phyloP scores from a whole-genome alignment of 2,329 filamentous ascomycete species.

The Daldinia sp. region DNA sequence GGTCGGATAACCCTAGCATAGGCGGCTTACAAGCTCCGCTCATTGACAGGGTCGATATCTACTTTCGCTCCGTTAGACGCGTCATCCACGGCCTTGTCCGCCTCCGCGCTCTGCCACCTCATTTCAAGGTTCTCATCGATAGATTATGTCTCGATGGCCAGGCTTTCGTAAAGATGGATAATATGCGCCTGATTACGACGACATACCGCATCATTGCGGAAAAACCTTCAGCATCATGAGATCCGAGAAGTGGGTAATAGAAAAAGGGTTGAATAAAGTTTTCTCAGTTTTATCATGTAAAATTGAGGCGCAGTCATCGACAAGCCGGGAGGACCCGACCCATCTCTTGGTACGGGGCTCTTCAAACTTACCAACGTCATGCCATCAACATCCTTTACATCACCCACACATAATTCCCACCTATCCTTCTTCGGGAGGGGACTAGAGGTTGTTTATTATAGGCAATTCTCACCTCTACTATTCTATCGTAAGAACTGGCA shows the following conservation, averaged over 20 bases:
- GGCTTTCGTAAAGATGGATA: constrained; percentile 65
- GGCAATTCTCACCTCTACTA: background rate
- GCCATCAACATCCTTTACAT: background rate
- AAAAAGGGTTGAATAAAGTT: background rate
- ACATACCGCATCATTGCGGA: constrained; percentile 62
- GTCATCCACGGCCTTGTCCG: constrained; percentile 59
- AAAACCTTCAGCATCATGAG: constrained; percentile 48
- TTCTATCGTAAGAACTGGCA: background rate
- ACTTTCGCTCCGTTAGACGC: constrained; percentile 60
- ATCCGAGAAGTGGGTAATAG: background rate
- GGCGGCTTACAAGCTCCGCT: constrained; percentile 60
- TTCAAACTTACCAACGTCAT: constrained; percentile 5
- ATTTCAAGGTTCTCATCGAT: constrained; percentile 63
- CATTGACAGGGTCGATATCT: constrained; percentile 62
- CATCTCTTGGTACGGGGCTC: constrained; percentile 22
- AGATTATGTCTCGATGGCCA: constrained; percentile 61
- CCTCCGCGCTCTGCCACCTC: constrained; percentile 55
- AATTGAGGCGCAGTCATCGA: constrained; percentile 8
- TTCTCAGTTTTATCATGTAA: constrained; percentile 9
- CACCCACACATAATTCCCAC: background rate
- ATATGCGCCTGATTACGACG: constrained; percentile 59
- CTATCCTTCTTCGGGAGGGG: constrained; percentile 5
- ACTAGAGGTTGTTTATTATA: background rate
- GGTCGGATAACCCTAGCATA: constrained; percentile 61
- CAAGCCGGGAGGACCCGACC: constrained; percentile 9